Conservation (phyloP, 768 basidiomycete species). For the Kwoniella sp. region DNA sequence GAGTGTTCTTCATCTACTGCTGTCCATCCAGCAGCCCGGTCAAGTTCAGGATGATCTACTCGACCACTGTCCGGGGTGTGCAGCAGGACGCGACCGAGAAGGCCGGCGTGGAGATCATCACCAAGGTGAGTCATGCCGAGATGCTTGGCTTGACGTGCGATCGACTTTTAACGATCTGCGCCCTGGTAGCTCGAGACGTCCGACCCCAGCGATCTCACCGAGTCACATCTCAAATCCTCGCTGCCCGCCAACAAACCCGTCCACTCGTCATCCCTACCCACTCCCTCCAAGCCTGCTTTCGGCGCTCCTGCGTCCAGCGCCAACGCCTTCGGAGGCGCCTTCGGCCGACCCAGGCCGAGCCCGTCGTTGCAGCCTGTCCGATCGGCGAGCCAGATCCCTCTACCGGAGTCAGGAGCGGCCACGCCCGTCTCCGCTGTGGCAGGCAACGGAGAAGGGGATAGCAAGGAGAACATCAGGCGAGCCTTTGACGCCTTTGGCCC, state of each 20-base stretch:
- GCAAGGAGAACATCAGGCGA: slow-evolving; percentile 31
- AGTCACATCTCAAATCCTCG: slow-evolving; percentile 60
- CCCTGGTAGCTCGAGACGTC: slow-evolving; percentile 77
- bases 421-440: slow-evolving; percentile 18
- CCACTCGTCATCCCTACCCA: slow-evolving; percentile 36
- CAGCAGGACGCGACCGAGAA: slow-evolving; percentile 58
- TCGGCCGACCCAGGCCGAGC: slow-evolving; percentile 35
- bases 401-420: slow-evolving; percentile 28
- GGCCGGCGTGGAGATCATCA: slow-evolving; percentile 54
- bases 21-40: slow-evolving; percentile 77
- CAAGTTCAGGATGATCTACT: slow-evolving; percentile 85
- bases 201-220: slow-evolving; percentile 68
- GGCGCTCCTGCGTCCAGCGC: slow-evolving; percentile 3
- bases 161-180: no score
- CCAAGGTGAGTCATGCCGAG: slow-evolving; percentile 53
- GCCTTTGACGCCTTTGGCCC: slow-evolving; percentile 49
- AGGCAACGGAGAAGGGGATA: slow-evolving; percentile 26
- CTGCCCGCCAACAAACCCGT: slow-evolving; percentile 49
- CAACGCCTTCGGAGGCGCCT: slow-evolving; percentile 21
- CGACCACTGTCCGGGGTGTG: slow-evolving; percentile 61
- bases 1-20: slow-evolving; percentile 76
- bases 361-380: slow-evolving; percentile 15
- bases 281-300: slow-evolving; percentile 11
- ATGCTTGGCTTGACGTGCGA: neutral
- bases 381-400: slow-evolving; percentile 28